Conservation (phyloP, 495 filamentous ascomycete genomes). For the Xylaria telfairii region DNA sequence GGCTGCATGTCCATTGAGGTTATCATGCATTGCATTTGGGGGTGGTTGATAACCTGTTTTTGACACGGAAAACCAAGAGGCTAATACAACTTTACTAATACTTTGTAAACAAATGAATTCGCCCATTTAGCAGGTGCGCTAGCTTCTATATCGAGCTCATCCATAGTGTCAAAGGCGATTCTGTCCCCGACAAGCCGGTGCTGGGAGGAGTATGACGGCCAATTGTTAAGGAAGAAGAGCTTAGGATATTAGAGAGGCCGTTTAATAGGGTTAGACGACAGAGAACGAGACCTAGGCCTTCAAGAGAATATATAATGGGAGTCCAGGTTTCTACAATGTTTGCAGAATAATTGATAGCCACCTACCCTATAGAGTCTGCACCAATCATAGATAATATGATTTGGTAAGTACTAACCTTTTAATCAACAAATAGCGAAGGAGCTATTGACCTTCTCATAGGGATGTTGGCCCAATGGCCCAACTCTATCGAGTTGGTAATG, state of each 20-base stretch:
- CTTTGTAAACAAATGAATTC: too few relatives aligned
- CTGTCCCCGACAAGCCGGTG: constrained; percentile 37
- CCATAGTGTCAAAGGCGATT: constrained; percentile 37
- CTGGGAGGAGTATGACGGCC: constrained; percentile 19
- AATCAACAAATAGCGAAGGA: neutral
- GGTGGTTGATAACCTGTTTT: constrained; percentile 35
- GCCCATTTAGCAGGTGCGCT: too few relatives aligned
- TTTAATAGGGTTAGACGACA: constrained; percentile 31
- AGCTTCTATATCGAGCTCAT: constrained; percentile 42
- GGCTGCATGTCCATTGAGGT: too few relatives aligned
- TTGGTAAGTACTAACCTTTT: constrained; percentile 27
- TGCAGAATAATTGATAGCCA: constrained; percentile 45
- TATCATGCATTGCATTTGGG: too few relatives aligned
- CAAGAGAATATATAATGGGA: neutral
- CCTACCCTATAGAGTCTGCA: constrained; percentile 44
- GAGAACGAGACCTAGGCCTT: neutral
- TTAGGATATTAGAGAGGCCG: constrained; percentile 44
- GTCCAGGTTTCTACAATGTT: neutral
- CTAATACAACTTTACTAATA: too few relatives aligned
- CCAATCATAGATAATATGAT: constrained; percentile 54
- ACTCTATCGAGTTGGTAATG: constrained; percentile 31
- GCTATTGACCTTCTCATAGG: constrained; percentile 16
- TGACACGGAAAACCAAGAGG: too few relatives aligned
- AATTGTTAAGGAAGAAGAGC: constrained; percentile 22
- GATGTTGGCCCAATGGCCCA: constrained; percentile 48